phyloP scores from a whole-genome alignment of 1,284 basidiomycete species.

The Ceratobasidium sp. region DNA sequence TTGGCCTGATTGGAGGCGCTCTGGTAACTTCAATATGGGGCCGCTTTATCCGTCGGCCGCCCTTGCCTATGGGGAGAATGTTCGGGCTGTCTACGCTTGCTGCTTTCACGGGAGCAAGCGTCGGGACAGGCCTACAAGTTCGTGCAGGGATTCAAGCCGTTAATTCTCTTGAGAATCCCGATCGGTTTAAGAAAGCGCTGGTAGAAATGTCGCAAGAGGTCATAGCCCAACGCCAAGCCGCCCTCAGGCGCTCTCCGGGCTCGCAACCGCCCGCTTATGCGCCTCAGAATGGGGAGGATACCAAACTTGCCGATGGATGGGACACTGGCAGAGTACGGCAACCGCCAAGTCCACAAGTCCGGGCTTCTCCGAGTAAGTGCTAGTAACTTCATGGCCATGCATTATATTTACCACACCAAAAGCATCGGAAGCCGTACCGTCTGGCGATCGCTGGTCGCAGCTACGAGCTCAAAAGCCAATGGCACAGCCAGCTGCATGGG shows the following conservation, averaged over 20 bases:
- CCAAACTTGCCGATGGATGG: conserved; percentile 50
- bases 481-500: conserved; percentile 68
- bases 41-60: conserved; percentile 49
- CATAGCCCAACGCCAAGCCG: conserved; percentile 49
- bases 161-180: conserved; percentile 61
- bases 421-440: conserved; percentile 42
- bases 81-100: conserved; percentile 39
- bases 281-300: conserved; percentile 44
- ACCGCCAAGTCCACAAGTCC: not conserved
- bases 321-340: conserved; percentile 5
- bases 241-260: conserved; percentile 49
- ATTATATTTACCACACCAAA: not conserved
- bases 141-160: conserved; percentile 61
- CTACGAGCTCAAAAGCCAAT: conserved; percentile 62
- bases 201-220: conserved; percentile 52
- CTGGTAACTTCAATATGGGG: conserved; percentile 51
- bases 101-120: conserved; percentile 35
- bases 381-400: not conserved
- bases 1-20: conserved; percentile 51
- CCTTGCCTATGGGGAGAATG: conserved; percentile 50
- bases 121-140: conserved; percentile 57
- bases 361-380: not conserved
- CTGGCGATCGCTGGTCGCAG: conserved; percentile 64
- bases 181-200: conserved; percentile 57
- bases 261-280: conserved; percentile 48